Evolutionary conservation across 768 basidiomycete species (phyloP).

Genomic region (Chalciporus sphaerocephalus): DNA sequence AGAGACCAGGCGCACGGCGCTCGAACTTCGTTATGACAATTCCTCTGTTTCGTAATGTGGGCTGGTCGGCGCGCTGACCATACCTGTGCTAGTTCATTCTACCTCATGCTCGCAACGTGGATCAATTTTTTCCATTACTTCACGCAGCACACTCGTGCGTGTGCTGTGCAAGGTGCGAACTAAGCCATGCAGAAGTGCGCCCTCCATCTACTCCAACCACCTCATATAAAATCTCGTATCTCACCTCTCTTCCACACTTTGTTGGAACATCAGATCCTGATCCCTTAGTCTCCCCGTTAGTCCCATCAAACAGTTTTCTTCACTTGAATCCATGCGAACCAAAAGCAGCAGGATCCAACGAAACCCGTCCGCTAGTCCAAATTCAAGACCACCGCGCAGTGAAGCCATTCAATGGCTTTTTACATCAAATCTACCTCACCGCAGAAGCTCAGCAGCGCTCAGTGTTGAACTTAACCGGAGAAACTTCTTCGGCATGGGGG

Average conservation of each 20-base stretch:
- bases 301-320: constrained; percentile 9
- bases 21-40: too few relatives aligned
- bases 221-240: constrained; percentile 12
- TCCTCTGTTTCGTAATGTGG: not conserved
- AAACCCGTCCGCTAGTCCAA: constrained; percentile 21
- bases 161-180: constrained; percentile 24
- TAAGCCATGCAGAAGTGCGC: constrained; percentile 25
- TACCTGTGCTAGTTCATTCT: constrained; percentile 6
- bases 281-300: constrained; percentile 10
- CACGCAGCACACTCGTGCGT: constrained; percentile 32
- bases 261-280: constrained; percentile 1
- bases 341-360: constrained; percentile 24
- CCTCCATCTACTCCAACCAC: constrained; percentile 20
- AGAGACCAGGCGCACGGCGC: too few relatives aligned
- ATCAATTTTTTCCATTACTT: constrained; percentile 14
- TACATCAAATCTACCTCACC: constrained; percentile 63
- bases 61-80: not conserved
- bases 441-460: constrained; percentile 55
- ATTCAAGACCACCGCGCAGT: constrained; percentile 29
- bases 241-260: constrained; percentile 4
- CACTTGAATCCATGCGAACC: constrained; percentile 22
- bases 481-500: constrained; percentile 76
- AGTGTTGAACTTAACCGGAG: constrained; percentile 60
- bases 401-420: constrained; percentile 69
- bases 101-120: constrained; percentile 29